Evolutionary conservation across 768 basidiomycete species (phyloP).

Genomic region (Dendrothele bispora): DNA sequence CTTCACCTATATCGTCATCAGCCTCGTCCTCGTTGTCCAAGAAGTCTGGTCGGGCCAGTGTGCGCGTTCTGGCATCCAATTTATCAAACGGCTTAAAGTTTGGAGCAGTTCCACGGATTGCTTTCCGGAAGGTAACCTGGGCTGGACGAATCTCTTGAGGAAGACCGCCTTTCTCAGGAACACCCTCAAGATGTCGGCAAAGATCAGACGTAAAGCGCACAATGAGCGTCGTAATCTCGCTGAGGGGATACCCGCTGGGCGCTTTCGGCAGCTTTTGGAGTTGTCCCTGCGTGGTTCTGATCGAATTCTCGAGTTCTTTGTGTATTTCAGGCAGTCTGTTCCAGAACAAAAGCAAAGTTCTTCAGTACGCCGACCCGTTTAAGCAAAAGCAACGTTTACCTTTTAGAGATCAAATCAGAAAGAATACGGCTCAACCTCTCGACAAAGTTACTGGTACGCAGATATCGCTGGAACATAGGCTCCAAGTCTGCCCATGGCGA

Average conservation of each 20-base stretch:
- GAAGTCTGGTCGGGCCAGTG: slow-evolving; percentile 27
- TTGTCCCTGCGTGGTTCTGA: slow-evolving; percentile 35
- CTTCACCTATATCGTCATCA: slow-evolving; percentile 7
- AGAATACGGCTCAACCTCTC: slow-evolving; percentile 59
- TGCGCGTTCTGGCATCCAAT: slow-evolving; percentile 9
- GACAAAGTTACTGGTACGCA: slow-evolving; percentile 58
- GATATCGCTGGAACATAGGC: slow-evolving; percentile 43
- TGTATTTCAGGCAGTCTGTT: slow-evolving; percentile 63
- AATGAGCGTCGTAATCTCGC: slow-evolving; percentile 54
- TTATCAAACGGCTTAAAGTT: slow-evolving; percentile 52
- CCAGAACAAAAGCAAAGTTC: slow-evolving; percentile 16
- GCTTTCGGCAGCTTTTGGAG: slow-evolving; percentile 42
- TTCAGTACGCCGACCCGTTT: background rate
- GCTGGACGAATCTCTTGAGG: slow-evolving; percentile 54
- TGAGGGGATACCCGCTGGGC: slow-evolving; percentile 55
- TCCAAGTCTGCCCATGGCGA: slow-evolving; percentile 59
- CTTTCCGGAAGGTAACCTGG: slow-evolving; percentile 44
- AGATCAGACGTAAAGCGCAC: slow-evolving; percentile 48
- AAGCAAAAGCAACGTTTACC: slow-evolving; percentile 41
- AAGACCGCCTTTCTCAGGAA: slow-evolving; percentile 50
- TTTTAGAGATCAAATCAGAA: slow-evolving; percentile 59
- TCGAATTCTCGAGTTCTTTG: slow-evolving; percentile 50
- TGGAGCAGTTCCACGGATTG: slow-evolving; percentile 55
- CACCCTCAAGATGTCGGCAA: slow-evolving; percentile 46
- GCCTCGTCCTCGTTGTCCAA: slow-evolving; percentile 39